Conservation (phyloP, 2,329 filamentous ascomycete species). For the Acrocalymma vagum region DNA sequence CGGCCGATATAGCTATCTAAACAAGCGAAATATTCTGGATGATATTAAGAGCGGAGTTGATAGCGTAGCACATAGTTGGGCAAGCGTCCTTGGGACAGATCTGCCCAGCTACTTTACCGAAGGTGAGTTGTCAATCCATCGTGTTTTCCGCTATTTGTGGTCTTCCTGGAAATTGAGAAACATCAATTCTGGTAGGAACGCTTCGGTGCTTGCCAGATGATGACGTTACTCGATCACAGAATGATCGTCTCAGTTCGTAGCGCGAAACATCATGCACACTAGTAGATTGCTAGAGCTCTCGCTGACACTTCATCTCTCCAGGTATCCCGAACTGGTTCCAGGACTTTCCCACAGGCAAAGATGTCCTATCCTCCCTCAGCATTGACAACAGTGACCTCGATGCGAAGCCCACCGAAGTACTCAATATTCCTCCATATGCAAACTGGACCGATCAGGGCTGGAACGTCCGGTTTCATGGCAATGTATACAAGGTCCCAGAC, state of each 20-base stretch:
- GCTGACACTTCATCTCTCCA: slow-evolving; percentile 22
- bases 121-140: no score
- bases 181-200: no score
- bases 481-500: slow-evolving; percentile 81
- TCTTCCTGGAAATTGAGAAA: no score
- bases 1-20: slow-evolving; percentile 37
- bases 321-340: slow-evolving; percentile 71
- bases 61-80: slow-evolving; percentile 38
- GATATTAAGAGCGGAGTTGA: slow-evolving; percentile 43
- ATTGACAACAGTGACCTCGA: slow-evolving; percentile 66
- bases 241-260: no score
- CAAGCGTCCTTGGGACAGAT: slow-evolving; percentile 42
- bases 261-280: slow-evolving; percentile 9
- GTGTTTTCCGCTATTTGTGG: no score
- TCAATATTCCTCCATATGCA: slow-evolving; percentile 73
- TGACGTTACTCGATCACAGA: no score
- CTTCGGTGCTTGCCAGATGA: no score
- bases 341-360: slow-evolving; percentile 68
- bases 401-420: slow-evolving; percentile 72
- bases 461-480: slow-evolving; percentile 80
- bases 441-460: slow-evolving; percentile 82
- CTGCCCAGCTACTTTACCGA: slow-evolving; percentile 48
- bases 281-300: slow-evolving; percentile 28
- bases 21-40: slow-evolving; percentile 41
- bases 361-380: slow-evolving; percentile 69